Percentiles rank a stretch among this genome's conserved stretches.
Evolutionary conservation across 208 protist genomes (phyloP).

Genomic region (Acanthamoeba triangularis): DNA sequence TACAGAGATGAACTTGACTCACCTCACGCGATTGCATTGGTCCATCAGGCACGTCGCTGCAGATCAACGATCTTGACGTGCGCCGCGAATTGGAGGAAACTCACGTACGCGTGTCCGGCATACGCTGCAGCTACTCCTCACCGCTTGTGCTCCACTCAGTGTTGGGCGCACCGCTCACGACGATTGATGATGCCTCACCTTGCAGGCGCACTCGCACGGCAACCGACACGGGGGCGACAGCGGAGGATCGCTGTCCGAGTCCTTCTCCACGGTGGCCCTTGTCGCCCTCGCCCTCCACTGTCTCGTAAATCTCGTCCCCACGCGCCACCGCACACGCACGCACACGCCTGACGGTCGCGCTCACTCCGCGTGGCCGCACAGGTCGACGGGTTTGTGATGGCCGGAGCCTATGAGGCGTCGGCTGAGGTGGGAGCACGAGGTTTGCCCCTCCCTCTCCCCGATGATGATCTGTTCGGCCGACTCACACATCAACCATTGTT

Average conservation of each 20-base stretch:
- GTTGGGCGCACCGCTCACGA: too few species aligned
- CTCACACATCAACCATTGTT: too few species aligned
- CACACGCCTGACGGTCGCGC: too few species aligned
- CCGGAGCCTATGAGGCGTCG: slow-evolving; percentile 33
- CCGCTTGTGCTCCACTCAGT: too few species aligned
- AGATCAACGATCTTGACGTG: slow-evolving; percentile 56
- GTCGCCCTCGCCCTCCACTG: background rate
- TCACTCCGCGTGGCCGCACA: background rate
- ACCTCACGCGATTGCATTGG: background rate
- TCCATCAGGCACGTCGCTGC: background rate
- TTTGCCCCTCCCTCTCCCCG: background rate
- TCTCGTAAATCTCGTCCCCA: too few species aligned
- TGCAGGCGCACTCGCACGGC: background rate
- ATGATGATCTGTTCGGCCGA: background rate
- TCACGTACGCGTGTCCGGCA: background rate
- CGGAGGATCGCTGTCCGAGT: background rate
- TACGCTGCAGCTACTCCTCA: too few species aligned
- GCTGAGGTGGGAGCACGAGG: background rate
- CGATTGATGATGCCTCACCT: too few species aligned
- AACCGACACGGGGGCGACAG: background rate
- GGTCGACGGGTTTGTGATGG: slow-evolving; percentile 50
- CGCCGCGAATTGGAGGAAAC: background rate
- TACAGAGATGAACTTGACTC: too few species aligned
- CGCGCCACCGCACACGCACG: background rate
- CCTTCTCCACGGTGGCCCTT: slow-evolving; percentile 37